Conservation (phyloP, 805 yeast genomes). For the Metschnikowia vanudenii region DNA sequence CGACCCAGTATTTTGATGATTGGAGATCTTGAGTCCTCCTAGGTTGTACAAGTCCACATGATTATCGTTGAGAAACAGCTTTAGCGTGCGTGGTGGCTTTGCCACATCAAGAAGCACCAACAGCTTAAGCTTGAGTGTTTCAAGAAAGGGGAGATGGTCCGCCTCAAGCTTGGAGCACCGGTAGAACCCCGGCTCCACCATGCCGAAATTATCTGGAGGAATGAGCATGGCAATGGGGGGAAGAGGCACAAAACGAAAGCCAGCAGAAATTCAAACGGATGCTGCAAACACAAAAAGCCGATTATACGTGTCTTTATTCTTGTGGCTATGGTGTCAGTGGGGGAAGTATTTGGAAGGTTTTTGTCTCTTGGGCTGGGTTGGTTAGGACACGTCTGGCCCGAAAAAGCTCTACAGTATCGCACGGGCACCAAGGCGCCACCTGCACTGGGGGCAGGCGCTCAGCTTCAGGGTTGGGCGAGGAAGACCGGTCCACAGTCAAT, state of each 20-base stretch:
- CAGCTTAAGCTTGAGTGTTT: slow-evolving; percentile 65
- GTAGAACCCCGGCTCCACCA: slow-evolving; percentile 82
- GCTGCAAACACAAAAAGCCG: too few relatives aligned
- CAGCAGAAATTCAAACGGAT: too few relatives aligned
- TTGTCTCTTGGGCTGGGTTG: background rate
- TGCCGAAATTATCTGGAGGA: slow-evolving; percentile 90
- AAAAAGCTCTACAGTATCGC: too few relatives aligned
- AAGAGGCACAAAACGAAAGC: too few relatives aligned
- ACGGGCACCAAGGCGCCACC: too few relatives aligned
- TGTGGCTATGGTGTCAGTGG: background rate
- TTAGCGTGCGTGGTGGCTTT: slow-evolving; percentile 71
- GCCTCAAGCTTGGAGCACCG: slow-evolving; percentile 79
- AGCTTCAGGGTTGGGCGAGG: too few relatives aligned
- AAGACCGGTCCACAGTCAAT: too few relatives aligned
- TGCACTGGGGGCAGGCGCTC: too few relatives aligned
- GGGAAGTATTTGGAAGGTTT: background rate
- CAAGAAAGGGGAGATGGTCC: slow-evolving; percentile 73
- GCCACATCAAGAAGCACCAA: slow-evolving; percentile 81
- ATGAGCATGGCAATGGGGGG: slow-evolving; percentile 56
- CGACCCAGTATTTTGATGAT: slow-evolving; percentile 30
- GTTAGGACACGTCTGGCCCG: background rate
- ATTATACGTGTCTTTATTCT: too few relatives aligned
- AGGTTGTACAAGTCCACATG: slow-evolving; percentile 51
- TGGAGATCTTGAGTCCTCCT: slow-evolving; percentile 42
- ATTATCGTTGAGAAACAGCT: slow-evolving; percentile 59